Percentiles rank a stretch among this genome's conserved stretches.
phyloP scores from a whole-genome alignment of 176 grass and related monocot genomes.

The Oryza australiensis region DNA sequence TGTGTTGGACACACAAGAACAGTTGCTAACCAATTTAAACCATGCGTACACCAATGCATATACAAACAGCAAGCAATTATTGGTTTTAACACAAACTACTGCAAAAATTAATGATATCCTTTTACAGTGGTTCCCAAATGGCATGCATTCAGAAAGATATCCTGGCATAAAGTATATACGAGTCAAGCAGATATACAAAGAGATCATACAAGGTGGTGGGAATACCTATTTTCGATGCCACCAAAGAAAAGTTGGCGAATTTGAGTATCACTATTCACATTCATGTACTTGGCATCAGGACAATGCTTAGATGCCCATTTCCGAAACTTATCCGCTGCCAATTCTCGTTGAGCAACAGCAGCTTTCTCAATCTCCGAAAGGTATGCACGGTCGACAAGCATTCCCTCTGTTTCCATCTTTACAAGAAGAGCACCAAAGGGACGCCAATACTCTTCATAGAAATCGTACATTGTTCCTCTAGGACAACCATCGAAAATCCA shows the following conservation, averaged over 20 bases:
- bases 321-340: constrained; percentile 67
- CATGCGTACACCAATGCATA: not conserved
- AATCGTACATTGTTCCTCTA: constrained; percentile 78
- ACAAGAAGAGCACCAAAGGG: constrained; percentile 80
- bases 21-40: not conserved
- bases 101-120: not conserved
- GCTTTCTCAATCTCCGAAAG: constrained; percentile 78
- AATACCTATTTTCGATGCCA: constrained; percentile 74
- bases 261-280: constrained; percentile 83
- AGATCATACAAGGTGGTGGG: constrained; percentile 7
- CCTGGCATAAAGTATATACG: not conserved
- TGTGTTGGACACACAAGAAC: not conserved
- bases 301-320: constrained; percentile 88
- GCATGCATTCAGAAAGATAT: not conserved
- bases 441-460: constrained; percentile 88
- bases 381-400: constrained; percentile 76
- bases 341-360: constrained; percentile 67
- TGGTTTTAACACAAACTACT: not conserved
- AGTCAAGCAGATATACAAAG: not conserved
- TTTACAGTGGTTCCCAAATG: constrained; percentile 18
- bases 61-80: constrained; percentile 12
- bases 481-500: constrained; percentile 58
- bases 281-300: constrained; percentile 84
- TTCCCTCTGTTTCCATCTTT: constrained; percentile 89
- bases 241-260: constrained; percentile 90